Base-by-base conservation (phyloP, 495 filamentous ascomycete species). In the Gamarada debralockiae region DNA sequence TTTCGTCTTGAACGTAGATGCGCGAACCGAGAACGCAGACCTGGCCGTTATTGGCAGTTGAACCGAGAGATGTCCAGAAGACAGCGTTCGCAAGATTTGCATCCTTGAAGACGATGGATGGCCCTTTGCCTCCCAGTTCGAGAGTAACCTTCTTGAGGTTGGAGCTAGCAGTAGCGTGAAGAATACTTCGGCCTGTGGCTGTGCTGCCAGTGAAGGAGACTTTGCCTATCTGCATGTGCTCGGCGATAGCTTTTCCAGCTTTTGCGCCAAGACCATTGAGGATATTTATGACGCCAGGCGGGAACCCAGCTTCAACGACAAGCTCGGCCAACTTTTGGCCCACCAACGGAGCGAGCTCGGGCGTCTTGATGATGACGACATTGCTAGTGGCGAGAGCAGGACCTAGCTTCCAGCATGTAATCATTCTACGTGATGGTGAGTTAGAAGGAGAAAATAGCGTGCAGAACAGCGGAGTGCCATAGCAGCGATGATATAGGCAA, bases 131-230 rank as follows among this genome's bases (percentile, higher is more conserved):
- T 20, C 91, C 91, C 0, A 90, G 95, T 66, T 96, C 91, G 8
- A 96, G 78, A 0, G 89, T 95, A 56, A 96, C 90, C 67, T 93
- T 92, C 77, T 95, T 96, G 73, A 96, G 73, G 59, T 87, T 95
- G 10, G 76, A 70, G 14, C 61, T 47, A 6, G 84, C 77, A 1
- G 91, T 90, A 74, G 85, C 84, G 68, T 90, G 91, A 90, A 95
- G 93, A 58, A 96, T 87, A 56, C 88, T 77, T 56, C 80, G 82
- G 21, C 84, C 92, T 8, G 90, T 96, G 6, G 77, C 73, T 0
- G 89, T 95, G 34, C 81, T 86, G 27, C 91, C 91, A 2, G 91
- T 96, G 62, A 96, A 96, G 33, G 92, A 88, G 44, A 96, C 75
- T 73, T 95, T 95, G 70, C 92, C 88, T 31, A 96, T 80, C 22